Base-by-base conservation (phyloP, 441 rosid species). In the Erysimum cheiri region DNA sequence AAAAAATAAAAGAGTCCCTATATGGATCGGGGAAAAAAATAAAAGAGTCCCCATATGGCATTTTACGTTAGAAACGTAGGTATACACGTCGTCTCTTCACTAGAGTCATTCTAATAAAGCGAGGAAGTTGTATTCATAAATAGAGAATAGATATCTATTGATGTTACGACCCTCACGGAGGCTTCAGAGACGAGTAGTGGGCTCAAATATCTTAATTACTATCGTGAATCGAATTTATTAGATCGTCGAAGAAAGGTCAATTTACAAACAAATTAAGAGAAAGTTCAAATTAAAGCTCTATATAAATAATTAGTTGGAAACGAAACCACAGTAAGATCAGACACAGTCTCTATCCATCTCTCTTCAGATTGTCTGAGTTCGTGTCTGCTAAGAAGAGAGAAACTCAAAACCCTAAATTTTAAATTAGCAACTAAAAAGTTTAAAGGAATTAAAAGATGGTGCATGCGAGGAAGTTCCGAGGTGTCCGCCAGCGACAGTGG, bases 401-500 rank as follows among this genome's bases (percentile, higher is more conserved):
- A n/a, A n/a, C n/a, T n/a, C n/a, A n/a, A n/a, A n/a, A n/a, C n/a
- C n/a, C n/a, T n/a, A n/a, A n/a, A 4, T 10, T 9, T 32, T 3
- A 24, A 50, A 70, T n/a, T n/a, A n/a, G n/a, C n/a, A n/a, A n/a
- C n/a, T n/a, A n/a, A n/a, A n/a, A n/a, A 4, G 13, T 9, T 32
- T 3, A 24, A 50, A 70, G 43, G n/a, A 36, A 31, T 3, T 1
- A 26, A 9, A 22, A 57, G 28, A 89, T 89, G 96, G 92, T 83
- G 70, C 87, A 68, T 39, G 32, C 89, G 56, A 90, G 78, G 84
- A 90, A 87, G 70, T 90, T 77, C 84, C 80, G 97, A 79, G 97
- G 92, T n/a, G 97, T 90, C 62, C 87, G 97, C 72, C 94, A 90
- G 56, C 92, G 97, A 72, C 94, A 88, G 81, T 88, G 97, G 97